phyloP scores from a whole-genome alignment of 2,329 filamentous ascomycete species.

The Clarireedia monteithiana region DNA sequence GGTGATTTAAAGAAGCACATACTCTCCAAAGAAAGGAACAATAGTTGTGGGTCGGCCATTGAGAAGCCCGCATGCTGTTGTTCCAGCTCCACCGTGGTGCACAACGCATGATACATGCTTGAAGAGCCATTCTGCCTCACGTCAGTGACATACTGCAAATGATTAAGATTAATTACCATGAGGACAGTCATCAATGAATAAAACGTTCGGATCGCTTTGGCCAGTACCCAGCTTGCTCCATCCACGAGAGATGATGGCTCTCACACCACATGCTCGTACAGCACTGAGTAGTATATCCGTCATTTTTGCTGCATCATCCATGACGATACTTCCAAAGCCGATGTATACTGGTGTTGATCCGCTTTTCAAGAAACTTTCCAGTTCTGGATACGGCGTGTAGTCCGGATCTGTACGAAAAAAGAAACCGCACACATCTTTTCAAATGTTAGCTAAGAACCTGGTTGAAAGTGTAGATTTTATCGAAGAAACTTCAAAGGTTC shows the following conservation, averaged over 20 bases:
- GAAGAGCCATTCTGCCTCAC: slow-evolving; percentile 50
- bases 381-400: slow-evolving; percentile 47
- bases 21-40: slow-evolving; percentile 63
- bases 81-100: no score
- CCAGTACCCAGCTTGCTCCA: slow-evolving; percentile 60
- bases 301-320: slow-evolving; percentile 60
- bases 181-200: slow-evolving; percentile 64
- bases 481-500: neutral
- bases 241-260: slow-evolving; percentile 65
- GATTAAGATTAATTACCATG: slow-evolving; percentile 42
- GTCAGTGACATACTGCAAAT: no score
- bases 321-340: slow-evolving; percentile 67
- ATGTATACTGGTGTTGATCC: slow-evolving; percentile 62
- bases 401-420: slow-evolving; percentile 59
- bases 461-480: neutral
- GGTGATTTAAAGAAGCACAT: neutral
- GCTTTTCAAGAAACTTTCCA: slow-evolving; percentile 46
- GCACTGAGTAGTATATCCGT: slow-evolving; percentile 65
- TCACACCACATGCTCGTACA: slow-evolving; percentile 53
- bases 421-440: slow-evolving; percentile 62
- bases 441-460: neutral
- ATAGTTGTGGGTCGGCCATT: slow-evolving; percentile 62
- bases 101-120: slow-evolving; percentile 41
- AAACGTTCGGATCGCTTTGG: slow-evolving; percentile 50
- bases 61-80: slow-evolving; percentile 65